phyloP scores from a whole-genome alignment of 345 rosid species.

The Raphanus raphanistrum region DNA sequence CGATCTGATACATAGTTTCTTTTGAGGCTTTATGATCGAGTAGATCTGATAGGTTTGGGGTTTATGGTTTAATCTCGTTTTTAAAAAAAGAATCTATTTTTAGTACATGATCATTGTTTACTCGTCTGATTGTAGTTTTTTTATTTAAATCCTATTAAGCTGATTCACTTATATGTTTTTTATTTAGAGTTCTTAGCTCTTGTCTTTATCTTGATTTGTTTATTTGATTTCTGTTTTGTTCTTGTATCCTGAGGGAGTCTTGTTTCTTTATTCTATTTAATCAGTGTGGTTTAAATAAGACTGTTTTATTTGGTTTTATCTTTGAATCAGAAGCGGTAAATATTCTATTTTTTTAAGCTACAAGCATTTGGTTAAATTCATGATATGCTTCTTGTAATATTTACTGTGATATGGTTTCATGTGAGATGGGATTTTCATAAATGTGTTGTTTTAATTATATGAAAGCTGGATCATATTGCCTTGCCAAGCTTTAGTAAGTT shows the following conservation, averaged over 20 bases:
- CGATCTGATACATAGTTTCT: conserved; percentile 22
- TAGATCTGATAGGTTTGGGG: conserved; percentile 17
- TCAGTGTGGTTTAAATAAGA: not conserved
- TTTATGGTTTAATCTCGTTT: conserved; percentile 25
- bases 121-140: not conserved
- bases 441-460: not conserved
- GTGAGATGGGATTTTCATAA: not conserved
- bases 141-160: not conserved
- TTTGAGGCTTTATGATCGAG: not conserved
- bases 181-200: not conserved
- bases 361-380: not conserved
- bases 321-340: conserved; percentile 8
- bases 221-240: not conserved
- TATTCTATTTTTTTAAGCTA: not conserved
- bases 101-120: not conserved
- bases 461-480: not conserved
- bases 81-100: not conserved
- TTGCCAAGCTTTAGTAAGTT: not conserved
- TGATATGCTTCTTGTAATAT: conserved; percentile 1
- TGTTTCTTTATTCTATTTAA: not conserved
- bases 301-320: not conserved
- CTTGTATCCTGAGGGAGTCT: not conserved
- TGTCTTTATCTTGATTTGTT: conserved; percentile 15
- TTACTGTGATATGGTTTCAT: not conserved
- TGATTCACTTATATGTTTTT: not conserved